These are phyloP conservation scores for Nemophila menziesii DNA, from an alignment of 257 asterid species.

Conservation along the genomic window DNA sequence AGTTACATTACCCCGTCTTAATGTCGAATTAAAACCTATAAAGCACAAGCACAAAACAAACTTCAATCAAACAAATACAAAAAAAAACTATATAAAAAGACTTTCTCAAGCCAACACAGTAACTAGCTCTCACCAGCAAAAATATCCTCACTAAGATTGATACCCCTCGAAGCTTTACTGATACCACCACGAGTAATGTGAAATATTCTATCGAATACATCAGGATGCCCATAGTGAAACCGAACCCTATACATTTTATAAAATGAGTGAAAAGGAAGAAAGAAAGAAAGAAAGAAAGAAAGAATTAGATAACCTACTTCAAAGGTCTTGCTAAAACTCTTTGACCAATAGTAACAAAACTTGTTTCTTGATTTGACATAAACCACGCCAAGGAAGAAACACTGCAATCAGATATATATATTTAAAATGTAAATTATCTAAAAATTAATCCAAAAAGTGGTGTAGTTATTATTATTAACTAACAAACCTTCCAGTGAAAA, in stretches of 20 bases:
- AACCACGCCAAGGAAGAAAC: conserved; percentile 99
- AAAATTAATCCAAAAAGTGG: conserved; percentile 9
- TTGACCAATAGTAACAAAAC: conserved; percentile 98
- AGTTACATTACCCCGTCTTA: conserved; percentile 83
- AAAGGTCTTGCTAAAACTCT: conserved; percentile 96
- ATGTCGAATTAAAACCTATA: conserved; percentile 79
- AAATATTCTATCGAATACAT: conserved; percentile 85
- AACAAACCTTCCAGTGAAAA: conserved; percentile 87
- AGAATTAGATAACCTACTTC: conserved; percentile 45
- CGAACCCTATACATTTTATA: conserved; percentile 47
- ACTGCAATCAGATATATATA: conserved; percentile 40
- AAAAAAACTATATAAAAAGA: conserved; percentile 2
- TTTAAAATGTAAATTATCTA: conserved; percentile 12
- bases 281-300: background rate
- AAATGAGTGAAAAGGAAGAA: too few species aligned
- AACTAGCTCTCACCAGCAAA: conserved; percentile 72
- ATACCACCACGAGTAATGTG: conserved; percentile 98
- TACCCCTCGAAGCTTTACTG: conserved; percentile 89
- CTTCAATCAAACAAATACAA: background rate
- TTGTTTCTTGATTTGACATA: conserved; percentile 97
- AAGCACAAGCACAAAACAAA: conserved; percentile 1
- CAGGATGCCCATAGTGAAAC: conserved; percentile 97
- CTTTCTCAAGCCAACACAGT: background rate
- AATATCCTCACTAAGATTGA: conserved; percentile 95
- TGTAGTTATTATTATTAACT: conserved; percentile 4